These are phyloP conservation scores for Mangifera indica DNA, from an alignment of 345 rosid genomes.

Conservation along the genomic window DNA sequence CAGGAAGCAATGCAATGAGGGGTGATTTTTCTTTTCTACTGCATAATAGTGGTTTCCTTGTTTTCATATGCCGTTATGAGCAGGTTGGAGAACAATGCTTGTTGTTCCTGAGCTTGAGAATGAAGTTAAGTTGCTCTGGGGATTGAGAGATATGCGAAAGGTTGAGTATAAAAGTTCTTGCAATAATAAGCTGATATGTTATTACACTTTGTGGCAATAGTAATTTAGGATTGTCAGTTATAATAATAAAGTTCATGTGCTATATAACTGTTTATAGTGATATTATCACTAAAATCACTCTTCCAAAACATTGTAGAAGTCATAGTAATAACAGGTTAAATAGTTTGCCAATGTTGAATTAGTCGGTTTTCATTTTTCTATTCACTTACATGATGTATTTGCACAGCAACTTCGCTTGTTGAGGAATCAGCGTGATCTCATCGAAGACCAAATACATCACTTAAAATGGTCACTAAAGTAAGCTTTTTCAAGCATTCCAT, in stretches of 20 bases:
- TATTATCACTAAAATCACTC: not conserved
- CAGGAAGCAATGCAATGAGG: not conserved
- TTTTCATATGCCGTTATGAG: conserved; percentile 14
- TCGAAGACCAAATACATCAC: conserved; percentile 86
- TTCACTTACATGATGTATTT: conserved; percentile 5
- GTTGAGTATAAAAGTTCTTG: conserved; percentile 32
- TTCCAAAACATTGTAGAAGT: not conserved
- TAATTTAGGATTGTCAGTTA: not conserved
- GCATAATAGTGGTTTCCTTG: conserved; percentile 16
- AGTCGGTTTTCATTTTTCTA: not conserved
- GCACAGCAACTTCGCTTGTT: conserved; percentile 67
- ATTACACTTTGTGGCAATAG: not conserved
- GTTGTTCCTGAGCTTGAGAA: conserved; percentile 96
- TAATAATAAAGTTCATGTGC: not conserved
- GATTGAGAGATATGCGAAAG: conserved; percentile 69
- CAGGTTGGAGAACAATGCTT: conserved; percentile 99
- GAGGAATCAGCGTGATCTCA: conserved; percentile 76
- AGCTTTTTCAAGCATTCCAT: conserved; percentile 20
- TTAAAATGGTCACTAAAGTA: conserved; percentile 80
- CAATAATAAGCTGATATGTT: not conserved
- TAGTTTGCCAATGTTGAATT: not conserved
- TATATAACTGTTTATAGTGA: not conserved
- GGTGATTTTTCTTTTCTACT: not conserved
- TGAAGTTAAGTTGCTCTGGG: conserved; percentile 89
- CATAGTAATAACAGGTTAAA: not conserved